Conservation (phyloP, 495 filamentous ascomycete genomes). For the Daldinia vernicosa region DNA sequence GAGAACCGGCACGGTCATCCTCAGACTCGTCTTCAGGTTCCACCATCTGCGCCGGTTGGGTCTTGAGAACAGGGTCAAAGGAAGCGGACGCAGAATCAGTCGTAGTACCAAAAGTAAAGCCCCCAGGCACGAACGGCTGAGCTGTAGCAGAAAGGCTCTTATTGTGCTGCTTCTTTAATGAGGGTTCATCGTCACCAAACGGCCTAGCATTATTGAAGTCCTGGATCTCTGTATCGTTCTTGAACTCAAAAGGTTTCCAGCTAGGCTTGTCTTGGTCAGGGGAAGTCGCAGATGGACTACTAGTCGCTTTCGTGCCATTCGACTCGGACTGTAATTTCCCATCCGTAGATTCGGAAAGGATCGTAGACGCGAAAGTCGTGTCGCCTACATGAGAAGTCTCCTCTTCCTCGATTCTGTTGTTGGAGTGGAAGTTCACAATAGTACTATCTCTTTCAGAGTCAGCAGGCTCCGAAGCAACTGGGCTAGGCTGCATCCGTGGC, state of each 20-base stretch:
- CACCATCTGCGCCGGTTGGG: slow-evolving; percentile 43
- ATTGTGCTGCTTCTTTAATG: slow-evolving; percentile 56
- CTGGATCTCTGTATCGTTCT: slow-evolving; percentile 47
- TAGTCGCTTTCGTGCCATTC: slow-evolving; percentile 58
- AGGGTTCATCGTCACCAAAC: slow-evolving; percentile 48
- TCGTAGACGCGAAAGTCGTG: slow-evolving; percentile 55
- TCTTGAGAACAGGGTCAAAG: slow-evolving; percentile 38
- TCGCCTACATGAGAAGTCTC: slow-evolving; percentile 51
- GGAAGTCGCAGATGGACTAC: slow-evolving; percentile 55
- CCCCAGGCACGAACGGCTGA: slow-evolving; percentile 71
- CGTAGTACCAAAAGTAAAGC: slow-evolving; percentile 50
- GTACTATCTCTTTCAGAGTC: slow-evolving; percentile 42
- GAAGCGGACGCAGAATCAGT: slow-evolving; percentile 17
- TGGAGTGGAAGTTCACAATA: slow-evolving; percentile 32
- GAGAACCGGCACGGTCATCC: slow-evolving; percentile 53
- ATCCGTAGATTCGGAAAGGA: slow-evolving; percentile 57
- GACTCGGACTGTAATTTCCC: slow-evolving; percentile 56
- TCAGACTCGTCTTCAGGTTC: slow-evolving; percentile 55
- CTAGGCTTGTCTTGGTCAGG: slow-evolving; percentile 49
- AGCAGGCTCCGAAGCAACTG: slow-evolving; percentile 29
- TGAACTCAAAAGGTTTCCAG: slow-evolving; percentile 59
- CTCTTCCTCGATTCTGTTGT: slow-evolving; percentile 57
- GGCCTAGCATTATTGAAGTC: slow-evolving; percentile 55
- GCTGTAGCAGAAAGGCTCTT: slow-evolving; percentile 74
- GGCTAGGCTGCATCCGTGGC: slow-evolving; percentile 49